Conservation (phyloP, 805 yeast genomes). For the Wickerhamomyces xylosicus region DNA sequence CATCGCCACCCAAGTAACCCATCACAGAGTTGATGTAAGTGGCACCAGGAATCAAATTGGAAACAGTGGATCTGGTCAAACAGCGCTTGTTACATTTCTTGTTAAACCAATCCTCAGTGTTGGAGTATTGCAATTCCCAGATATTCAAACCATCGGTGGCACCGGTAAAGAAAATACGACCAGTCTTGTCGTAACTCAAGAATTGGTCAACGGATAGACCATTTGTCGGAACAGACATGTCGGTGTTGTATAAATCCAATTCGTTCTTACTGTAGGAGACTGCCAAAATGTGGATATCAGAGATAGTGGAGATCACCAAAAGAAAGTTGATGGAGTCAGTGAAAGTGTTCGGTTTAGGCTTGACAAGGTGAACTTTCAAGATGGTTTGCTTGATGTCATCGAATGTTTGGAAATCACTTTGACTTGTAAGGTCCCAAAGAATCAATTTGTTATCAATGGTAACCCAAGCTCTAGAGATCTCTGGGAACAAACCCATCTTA, state of each 20-base stretch:
- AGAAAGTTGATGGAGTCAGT: slow-evolving; percentile 66
- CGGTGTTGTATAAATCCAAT: slow-evolving; percentile 71
- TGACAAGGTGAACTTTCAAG: slow-evolving; percentile 63
- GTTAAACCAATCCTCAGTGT: slow-evolving; percentile 78
- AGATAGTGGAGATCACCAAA: slow-evolving; percentile 69
- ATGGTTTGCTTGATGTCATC: slow-evolving; percentile 78
- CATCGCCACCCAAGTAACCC: slow-evolving; percentile 19
- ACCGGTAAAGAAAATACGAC: slow-evolving; percentile 82
- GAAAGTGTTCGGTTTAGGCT: slow-evolving; percentile 75
- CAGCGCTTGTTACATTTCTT: slow-evolving; percentile 78
- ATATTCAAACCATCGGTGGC: slow-evolving; percentile 64
- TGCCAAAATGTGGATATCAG: slow-evolving; percentile 69
- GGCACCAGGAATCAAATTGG: slow-evolving; percentile 37
- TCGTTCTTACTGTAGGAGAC: slow-evolving; percentile 41
- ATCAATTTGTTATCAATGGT: slow-evolving; percentile 71
- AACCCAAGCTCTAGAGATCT: slow-evolving; percentile 77
- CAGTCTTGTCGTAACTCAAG: slow-evolving; percentile 46
- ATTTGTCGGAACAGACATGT: slow-evolving; percentile 67
- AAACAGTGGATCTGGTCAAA: slow-evolving; percentile 56
- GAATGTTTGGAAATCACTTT: slow-evolving; percentile 64
- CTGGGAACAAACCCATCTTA: slow-evolving; percentile 77
- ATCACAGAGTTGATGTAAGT: slow-evolving; percentile 25
- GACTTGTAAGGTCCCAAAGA: slow-evolving; percentile 68
- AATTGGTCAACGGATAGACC: slow-evolving; percentile 67
- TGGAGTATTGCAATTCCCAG: slow-evolving; percentile 82